Conservation (phyloP, 495 filamentous ascomycete species). For the Penicillium tannophilum region DNA sequence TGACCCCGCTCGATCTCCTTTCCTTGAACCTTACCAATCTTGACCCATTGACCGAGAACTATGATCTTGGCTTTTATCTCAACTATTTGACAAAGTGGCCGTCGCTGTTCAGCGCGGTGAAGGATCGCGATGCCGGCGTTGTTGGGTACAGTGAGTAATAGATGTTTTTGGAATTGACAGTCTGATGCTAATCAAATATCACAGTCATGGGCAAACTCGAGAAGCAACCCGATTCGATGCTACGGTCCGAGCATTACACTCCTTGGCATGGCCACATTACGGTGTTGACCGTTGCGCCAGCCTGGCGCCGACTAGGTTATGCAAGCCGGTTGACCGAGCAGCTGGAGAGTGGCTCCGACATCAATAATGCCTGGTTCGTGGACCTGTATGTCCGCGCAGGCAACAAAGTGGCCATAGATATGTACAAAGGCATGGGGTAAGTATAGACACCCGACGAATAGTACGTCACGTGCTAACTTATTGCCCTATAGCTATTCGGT, state of each 20-base stretch:
- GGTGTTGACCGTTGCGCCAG: constrained; percentile 87
- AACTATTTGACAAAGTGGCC: constrained; percentile 96
- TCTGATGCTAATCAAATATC: constrained; percentile 6
- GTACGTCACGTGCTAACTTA: constrained; percentile 4
- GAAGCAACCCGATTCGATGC: constrained; percentile 72
- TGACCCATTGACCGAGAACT: constrained; percentile 93
- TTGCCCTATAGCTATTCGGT: constrained; percentile 60
- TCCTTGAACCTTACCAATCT: constrained; percentile 84
- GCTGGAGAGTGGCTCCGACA: constrained; percentile 78
- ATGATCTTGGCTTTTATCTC: constrained; percentile 91
- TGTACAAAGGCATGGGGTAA: constrained; percentile 90
- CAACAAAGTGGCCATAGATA: constrained; percentile 80
- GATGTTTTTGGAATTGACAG: not conserved
- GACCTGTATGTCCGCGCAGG: constrained; percentile 90
- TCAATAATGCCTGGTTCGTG: constrained; percentile 87
- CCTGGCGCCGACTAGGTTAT: constrained; percentile 81
- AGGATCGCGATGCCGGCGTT: constrained; percentile 77
- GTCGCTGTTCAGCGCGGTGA: constrained; percentile 83
- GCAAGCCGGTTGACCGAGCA: constrained; percentile 76
- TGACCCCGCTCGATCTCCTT: constrained; percentile 72
- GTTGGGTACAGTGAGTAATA: constrained; percentile 81
- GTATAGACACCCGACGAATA: constrained; percentile 12
- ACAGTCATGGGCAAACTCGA: constrained; percentile 96
- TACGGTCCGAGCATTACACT: constrained; percentile 79
- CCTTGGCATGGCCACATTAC: constrained; percentile 99